phyloP scores from a whole-genome alignment of 2,329 filamentous ascomycete genomes.

The Alternaria alternata region DNA sequence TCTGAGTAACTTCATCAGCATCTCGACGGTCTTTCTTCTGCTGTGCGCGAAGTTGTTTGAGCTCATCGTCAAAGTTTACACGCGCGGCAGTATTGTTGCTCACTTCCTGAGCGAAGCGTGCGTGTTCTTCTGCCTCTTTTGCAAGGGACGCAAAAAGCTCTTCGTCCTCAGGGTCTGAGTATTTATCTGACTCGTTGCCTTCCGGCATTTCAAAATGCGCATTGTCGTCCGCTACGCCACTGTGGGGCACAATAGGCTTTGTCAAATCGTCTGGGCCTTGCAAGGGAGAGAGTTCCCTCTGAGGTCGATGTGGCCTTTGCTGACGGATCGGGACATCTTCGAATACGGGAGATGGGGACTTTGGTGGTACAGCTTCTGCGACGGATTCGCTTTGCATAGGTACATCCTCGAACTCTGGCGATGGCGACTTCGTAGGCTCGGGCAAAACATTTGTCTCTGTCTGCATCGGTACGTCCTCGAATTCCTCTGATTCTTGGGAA shows the following conservation, averaged over 20 bases:
- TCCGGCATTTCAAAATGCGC: slow-evolving; percentile 35
- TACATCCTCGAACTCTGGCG: slow-evolving; percentile 63
- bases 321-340: slow-evolving; percentile 56
- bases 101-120: slow-evolving; percentile 86
- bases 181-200: slow-evolving; percentile 47
- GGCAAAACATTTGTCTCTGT: slow-evolving; percentile 11
- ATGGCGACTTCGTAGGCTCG: slow-evolving; percentile 50
- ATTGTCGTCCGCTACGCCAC: slow-evolving; percentile 43
- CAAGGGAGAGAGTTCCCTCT: slow-evolving; percentile 36
- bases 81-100: slow-evolving; percentile 75
- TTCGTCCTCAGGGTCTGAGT: slow-evolving; percentile 89
- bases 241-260: slow-evolving; percentile 39
- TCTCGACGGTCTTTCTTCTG: slow-evolving; percentile 96
- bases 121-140: slow-evolving; percentile 91
- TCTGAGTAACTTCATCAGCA: slow-evolving; percentile 94
- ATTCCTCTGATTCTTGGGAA: slow-evolving; percentile 59
- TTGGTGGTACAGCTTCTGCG: slow-evolving; percentile 24
- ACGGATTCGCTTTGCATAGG: slow-evolving; percentile 24
- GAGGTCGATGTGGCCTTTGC: slow-evolving; percentile 20
- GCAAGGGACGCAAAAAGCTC: slow-evolving; percentile 87
- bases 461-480: slow-evolving; percentile 57
- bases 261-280: slow-evolving; percentile 42
- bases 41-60: slow-evolving; percentile 86
- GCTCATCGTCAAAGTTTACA: slow-evolving; percentile 84
- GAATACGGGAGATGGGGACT: slow-evolving; percentile 60